These are phyloP conservation scores for Pisolithus thermaeus DNA, from an alignment of 1,284 basidiomycete species.

Conservation along the genomic window DNA sequence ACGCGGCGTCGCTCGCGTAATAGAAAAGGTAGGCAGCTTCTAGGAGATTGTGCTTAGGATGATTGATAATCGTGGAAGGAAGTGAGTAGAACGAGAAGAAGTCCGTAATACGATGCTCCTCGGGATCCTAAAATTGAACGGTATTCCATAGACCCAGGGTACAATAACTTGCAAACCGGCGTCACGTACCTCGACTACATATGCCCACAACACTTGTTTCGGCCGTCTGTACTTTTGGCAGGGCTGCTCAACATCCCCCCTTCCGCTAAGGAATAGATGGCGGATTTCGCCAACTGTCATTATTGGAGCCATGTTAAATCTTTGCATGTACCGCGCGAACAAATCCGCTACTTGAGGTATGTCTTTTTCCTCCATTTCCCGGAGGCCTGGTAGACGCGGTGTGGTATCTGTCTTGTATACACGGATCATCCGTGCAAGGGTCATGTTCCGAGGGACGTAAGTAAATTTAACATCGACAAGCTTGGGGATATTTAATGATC, in stretches of 20 bases:
- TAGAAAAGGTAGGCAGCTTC: slow-evolving; percentile 94
- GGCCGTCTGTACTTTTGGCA: slow-evolving; percentile 49
- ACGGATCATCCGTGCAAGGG: slow-evolving; percentile 80
- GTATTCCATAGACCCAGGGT: background rate
- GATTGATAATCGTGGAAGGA: slow-evolving; percentile 84
- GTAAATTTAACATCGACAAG: slow-evolving; percentile 91
- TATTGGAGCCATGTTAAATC: slow-evolving; percentile 82
- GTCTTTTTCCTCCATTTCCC: slow-evolving; percentile 87
- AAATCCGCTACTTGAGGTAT: slow-evolving; percentile 69
- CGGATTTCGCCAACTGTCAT: slow-evolving; percentile 77
- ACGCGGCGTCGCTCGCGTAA: slow-evolving; percentile 70
- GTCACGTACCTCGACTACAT: slow-evolving; percentile 85
- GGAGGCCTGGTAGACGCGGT: slow-evolving; percentile 55
- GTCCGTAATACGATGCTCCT: slow-evolving; percentile 84
- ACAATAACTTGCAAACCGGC: background rate
- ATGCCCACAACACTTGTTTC: slow-evolving; percentile 92
- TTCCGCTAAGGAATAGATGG: slow-evolving; percentile 87
- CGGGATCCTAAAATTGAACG: slow-evolving; percentile 55
- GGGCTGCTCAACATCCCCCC: slow-evolving; percentile 57
- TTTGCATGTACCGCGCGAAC: slow-evolving; percentile 75
- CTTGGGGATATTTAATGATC: slow-evolving; percentile 88
- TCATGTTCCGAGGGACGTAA: slow-evolving; percentile 79
- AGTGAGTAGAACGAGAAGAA: slow-evolving; percentile 97
- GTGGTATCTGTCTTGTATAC: slow-evolving; percentile 62
- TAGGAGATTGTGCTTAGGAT: slow-evolving; percentile 56